Base-by-base conservation (phyloP, 1,284 basidiomycete genomes). In the Cryptococcus sp. region DNA sequence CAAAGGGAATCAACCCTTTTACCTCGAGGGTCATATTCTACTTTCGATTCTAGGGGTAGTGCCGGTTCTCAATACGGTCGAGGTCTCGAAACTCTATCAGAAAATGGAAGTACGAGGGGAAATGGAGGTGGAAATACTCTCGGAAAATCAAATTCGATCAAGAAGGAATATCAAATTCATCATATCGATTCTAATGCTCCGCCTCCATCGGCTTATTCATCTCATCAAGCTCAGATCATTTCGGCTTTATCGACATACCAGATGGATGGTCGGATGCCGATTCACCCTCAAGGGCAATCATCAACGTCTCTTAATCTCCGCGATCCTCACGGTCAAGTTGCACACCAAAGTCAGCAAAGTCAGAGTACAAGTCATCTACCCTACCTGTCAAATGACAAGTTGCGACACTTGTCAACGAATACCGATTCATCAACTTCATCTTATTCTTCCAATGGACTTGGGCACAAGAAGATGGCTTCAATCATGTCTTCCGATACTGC, bases 131-230 rank as follows among this genome's bases (percentile, higher is more conserved):
- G 25, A 3, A 14, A 23, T 28, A 37, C 10, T 42, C 13, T 48
- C 46, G 16, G 28, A 41, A 7, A 37, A 16, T n/a, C 36, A 39
- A 39, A 39, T 19, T 18, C 31, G 7, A 42, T 52, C 13, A 43
- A 52, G n/a, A 41, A 45, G 7, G 49, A 50, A 3, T 43, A 54
- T 7, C 47, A 58, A 23, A 47, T 60, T 28, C 28, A 28, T 28
- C 28, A 28, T 28, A 11, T 28, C 28, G 28, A 28, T 39, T 39
- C 36, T 5, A 39, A 5, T 16, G 36, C 36, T 39, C 36, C 49
- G 31, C 21, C 25, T 18, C 21, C 24, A 18, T 45, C 19, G 9
- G 21, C 16, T 13, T 36, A 31, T 13, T 23, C 18, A 19, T 36
- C 32, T 7, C 36, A 39, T 39, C 36, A 39, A 39, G 36, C 36